Conservation (phyloP, 1,139 yeast genomes). For the Yueomyces sp. region DNA sequence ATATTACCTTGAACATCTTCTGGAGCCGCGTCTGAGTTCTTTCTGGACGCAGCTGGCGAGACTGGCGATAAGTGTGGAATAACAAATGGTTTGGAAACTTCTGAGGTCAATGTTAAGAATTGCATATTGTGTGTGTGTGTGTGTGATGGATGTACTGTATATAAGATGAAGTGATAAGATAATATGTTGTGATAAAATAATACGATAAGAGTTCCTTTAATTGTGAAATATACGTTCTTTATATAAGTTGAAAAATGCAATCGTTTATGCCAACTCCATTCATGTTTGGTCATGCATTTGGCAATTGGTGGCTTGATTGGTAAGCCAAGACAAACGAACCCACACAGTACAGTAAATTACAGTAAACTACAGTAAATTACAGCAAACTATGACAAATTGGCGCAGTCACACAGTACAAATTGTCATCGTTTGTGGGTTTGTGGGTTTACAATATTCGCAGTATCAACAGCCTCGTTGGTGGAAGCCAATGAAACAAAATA, state of each 20-base stretch:
- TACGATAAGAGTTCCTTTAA: not conserved
- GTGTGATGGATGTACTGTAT: conserved; percentile 1
- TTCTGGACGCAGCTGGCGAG: conserved; percentile 22
- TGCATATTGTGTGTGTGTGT: conserved; percentile 18
- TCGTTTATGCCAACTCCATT: too few species aligned
- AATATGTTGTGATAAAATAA: not conserved
- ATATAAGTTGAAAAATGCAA: not conserved
- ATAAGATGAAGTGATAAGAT: not conserved
- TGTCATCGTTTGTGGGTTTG: too few species aligned
- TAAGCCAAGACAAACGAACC: too few species aligned
- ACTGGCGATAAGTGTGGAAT: conserved; percentile 53
- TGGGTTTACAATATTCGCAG: too few species aligned
- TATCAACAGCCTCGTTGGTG: too few species aligned
- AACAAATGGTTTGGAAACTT: conserved; percentile 47
- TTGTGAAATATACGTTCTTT: not conserved
- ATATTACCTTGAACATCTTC: conserved; percentile 1
- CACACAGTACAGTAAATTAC: too few species aligned
- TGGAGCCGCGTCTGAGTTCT: conserved; percentile 9
- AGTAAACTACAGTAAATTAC: too few species aligned
- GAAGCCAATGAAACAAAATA: too few species aligned
- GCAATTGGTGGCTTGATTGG: too few species aligned
- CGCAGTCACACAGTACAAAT: too few species aligned
- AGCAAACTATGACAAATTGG: too few species aligned
- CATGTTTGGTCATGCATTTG: too few species aligned
- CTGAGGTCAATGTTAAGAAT: conserved; percentile 45